phyloP scores from a whole-genome alignment of 108 stramenopile genomes.

The Seminavis robusta region DNA sequence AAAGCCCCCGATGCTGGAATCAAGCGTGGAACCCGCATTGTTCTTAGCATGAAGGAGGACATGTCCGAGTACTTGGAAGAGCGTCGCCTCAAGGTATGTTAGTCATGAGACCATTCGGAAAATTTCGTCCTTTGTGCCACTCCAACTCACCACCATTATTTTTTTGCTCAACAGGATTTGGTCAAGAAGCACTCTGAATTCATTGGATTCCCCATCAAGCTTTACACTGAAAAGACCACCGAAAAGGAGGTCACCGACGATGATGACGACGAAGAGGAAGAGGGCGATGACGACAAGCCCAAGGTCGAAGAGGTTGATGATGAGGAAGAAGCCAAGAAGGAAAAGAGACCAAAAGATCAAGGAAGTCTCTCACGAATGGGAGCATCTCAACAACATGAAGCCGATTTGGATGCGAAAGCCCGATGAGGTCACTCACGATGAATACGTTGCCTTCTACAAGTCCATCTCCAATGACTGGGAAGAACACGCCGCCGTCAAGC shows the following conservation, averaged over 20 bases:
- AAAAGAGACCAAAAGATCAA: slow-evolving; percentile 99
- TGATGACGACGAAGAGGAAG: slow-evolving; percentile 95
- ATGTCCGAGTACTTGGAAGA: slow-evolving; percentile 99
- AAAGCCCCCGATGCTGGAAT: slow-evolving; percentile 77
- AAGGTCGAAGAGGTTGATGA: slow-evolving; percentile 97
- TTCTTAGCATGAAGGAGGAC: slow-evolving; percentile 99
- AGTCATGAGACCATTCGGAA: no score
- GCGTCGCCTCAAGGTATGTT: slow-evolving; percentile 93
- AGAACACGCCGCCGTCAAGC: slow-evolving; percentile 99
- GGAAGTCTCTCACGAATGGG: slow-evolving; percentile 99
- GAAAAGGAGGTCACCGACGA: slow-evolving; percentile 99
- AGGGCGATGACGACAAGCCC: slow-evolving; percentile 90
- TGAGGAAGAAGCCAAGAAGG: slow-evolving; percentile 96
- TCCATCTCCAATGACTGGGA: slow-evolving; percentile 99
- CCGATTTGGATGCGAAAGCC: slow-evolving; percentile 99
- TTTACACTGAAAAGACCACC: slow-evolving; percentile 99
- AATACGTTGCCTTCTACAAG: slow-evolving; percentile 99
- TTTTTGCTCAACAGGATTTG: no score
- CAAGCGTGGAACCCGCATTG: slow-evolving; percentile 97
- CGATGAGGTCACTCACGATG: slow-evolving; percentile 98
- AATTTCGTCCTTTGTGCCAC: no score
- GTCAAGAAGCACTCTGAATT: slow-evolving; percentile 99
- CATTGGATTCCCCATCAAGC: slow-evolving; percentile 99
- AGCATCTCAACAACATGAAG: slow-evolving; percentile 99
- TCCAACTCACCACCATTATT: no score